These are phyloP conservation scores for Paecilomyces niveus DNA, from an alignment of 2,329 filamentous ascomycete species.

Conservation along the genomic window DNA sequence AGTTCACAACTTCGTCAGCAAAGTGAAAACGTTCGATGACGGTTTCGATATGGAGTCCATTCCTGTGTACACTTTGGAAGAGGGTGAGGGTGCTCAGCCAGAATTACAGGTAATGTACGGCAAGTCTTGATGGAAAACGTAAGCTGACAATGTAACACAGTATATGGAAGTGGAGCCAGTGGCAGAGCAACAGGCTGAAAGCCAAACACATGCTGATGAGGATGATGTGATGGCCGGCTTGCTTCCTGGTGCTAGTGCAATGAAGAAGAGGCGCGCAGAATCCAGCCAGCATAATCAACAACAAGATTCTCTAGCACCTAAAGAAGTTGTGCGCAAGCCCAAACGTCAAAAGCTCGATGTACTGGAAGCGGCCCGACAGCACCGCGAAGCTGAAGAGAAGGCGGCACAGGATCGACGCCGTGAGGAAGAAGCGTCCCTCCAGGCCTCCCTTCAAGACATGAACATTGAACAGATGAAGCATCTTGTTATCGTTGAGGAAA, in stretches of 20 bases:
- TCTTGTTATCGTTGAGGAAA: constrained; percentile 69
- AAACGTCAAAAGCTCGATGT: constrained; percentile 61
- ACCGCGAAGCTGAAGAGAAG: constrained; percentile 47
- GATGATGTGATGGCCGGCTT: constrained; percentile 63
- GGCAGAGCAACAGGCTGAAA: constrained; percentile 17
- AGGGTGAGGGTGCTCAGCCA: constrained; percentile 11
- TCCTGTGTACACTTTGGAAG: constrained; percentile 26
- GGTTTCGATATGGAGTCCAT: constrained; percentile 43
- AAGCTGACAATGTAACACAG: constrained; percentile 2
- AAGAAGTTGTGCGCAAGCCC: constrained; percentile 30
- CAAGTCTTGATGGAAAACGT: background rate
- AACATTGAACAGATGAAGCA: constrained; percentile 67
- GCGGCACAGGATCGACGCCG: constrained; percentile 49
- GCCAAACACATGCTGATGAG: constrained; percentile 25
- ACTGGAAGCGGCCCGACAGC: constrained; percentile 53
- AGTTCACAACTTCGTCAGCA: constrained; percentile 27
- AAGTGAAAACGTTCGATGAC: constrained; percentile 69
- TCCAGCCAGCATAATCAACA: constrained; percentile 44
- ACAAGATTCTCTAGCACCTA: constrained; percentile 11
- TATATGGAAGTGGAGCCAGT: constrained; percentile 17
- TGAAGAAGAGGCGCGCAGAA: constrained; percentile 70
- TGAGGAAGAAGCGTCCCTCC: constrained; percentile 59
- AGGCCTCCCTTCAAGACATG: constrained; percentile 53
- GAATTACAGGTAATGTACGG: constrained; percentile 7
- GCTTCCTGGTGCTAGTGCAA: constrained; percentile 66